These are phyloP conservation scores for Fusarium avenaceum DNA, from an alignment of 2,329 filamentous ascomycete genomes.

Conservation along the genomic window DNA sequence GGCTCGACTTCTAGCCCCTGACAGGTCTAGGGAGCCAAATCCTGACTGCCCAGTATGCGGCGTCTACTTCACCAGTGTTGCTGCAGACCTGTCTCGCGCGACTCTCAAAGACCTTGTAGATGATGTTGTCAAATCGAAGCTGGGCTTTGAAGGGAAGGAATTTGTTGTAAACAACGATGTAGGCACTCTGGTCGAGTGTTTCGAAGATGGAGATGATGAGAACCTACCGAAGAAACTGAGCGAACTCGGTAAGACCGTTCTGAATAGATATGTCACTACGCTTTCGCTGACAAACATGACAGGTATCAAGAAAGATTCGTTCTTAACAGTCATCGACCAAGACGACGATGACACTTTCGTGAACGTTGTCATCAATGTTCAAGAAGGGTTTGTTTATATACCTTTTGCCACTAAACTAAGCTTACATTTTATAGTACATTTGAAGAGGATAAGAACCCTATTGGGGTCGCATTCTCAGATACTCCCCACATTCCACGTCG, in stretches of 20 bases:
- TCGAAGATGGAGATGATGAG: constrained; percentile 82
- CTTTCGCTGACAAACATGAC: constrained; percentile 35
- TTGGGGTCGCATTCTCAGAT: constrained; percentile 62
- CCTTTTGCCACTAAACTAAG: background rate
- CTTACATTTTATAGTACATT: constrained; percentile 57
- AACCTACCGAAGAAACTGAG: constrained; percentile 84
- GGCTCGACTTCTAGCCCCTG: constrained; percentile 70
- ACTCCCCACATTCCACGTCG: constrained; percentile 66
- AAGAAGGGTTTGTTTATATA: constrained; percentile 66
- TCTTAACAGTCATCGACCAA: constrained; percentile 88
- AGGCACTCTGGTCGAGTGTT: constrained; percentile 76
- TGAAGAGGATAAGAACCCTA: constrained; percentile 65
- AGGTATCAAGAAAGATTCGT: constrained; percentile 79
- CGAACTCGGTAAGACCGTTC: constrained; percentile 73
- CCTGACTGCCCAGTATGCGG: constrained; percentile 87
- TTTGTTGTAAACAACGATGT: constrained; percentile 81
- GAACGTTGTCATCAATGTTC: constrained; percentile 81
- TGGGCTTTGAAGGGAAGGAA: constrained; percentile 83
- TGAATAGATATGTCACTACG: background rate
- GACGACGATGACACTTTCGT: constrained; percentile 81
- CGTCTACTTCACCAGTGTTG: constrained; percentile 75
- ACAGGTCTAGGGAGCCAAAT: constrained; percentile 74
- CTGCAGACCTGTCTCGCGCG: constrained; percentile 77
- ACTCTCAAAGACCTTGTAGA: constrained; percentile 86
- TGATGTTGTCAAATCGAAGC: constrained; percentile 74